phyloP scores from a whole-genome alignment of 2,329 filamentous ascomycete species.

The Nannizzia gypsea region DNA sequence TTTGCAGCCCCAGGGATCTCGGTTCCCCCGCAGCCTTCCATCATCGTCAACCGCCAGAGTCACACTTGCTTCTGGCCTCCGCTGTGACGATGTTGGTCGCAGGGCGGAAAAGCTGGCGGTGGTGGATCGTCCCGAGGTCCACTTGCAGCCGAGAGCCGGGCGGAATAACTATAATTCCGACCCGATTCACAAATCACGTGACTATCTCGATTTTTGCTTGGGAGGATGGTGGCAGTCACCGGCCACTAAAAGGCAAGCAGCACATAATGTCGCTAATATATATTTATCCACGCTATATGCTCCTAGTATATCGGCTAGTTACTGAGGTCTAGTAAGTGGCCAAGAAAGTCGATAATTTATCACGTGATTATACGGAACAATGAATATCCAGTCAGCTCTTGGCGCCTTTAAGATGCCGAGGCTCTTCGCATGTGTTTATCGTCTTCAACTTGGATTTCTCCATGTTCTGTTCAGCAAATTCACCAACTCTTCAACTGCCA shows the following conservation, averaged over 20 bases:
- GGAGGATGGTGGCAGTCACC: too few relatives aligned
- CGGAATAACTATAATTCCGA: not conserved
- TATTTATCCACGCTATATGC: not conserved
- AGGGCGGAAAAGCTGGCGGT: not conserved
- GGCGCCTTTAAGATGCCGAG: not conserved
- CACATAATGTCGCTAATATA: too few relatives aligned
- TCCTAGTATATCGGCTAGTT: not conserved
- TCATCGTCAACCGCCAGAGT: too few relatives aligned
- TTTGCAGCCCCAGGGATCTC: too few relatives aligned
- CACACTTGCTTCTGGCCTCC: too few relatives aligned
- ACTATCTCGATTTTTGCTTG: too few relatives aligned
- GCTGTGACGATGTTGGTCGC: too few relatives aligned
- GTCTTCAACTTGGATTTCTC: not conserved
- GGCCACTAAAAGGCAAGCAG: too few relatives aligned
- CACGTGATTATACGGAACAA: not conserved
- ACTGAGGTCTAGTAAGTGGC: too few relatives aligned
- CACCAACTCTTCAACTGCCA: not conserved
- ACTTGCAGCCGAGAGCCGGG: not conserved
- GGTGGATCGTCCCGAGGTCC: not conserved
- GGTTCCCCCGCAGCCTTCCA: not conserved
- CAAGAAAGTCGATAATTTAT: not conserved
- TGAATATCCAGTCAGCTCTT: not conserved
- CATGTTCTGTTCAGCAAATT: not conserved
- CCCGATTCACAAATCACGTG: not conserved
- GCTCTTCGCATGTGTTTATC: conserved; percentile 1